Conservation (phyloP, 768 basidiomycete genomes). For the Inosperma sp. region DNA sequence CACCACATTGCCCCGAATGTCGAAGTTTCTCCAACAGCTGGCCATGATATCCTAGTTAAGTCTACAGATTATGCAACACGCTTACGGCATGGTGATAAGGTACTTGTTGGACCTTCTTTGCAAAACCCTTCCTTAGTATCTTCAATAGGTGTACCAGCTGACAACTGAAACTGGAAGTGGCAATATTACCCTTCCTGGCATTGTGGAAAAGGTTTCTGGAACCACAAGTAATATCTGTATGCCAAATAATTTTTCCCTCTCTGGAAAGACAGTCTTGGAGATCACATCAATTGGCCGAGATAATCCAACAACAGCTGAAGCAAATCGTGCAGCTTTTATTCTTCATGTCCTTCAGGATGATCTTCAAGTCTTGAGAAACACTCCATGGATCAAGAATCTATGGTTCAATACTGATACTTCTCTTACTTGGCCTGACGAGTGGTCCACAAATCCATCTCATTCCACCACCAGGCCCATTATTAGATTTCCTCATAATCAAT, state of each 20-base stretch:
- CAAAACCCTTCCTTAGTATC: not conserved
- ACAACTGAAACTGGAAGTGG: slow-evolving; percentile 25
- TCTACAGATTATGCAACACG: not conserved
- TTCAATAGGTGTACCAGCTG: slow-evolving; percentile 32
- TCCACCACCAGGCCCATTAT: slow-evolving; percentile 10
- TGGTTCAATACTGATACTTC: slow-evolving; percentile 34
- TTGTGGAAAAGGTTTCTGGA: slow-evolving; percentile 41
- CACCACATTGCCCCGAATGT: slow-evolving; percentile 43
- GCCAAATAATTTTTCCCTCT: slow-evolving; percentile 15
- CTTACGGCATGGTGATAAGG: not conserved
- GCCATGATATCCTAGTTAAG: not conserved
- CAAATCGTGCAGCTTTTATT: slow-evolving; percentile 37
- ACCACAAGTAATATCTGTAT: slow-evolving; percentile 26
- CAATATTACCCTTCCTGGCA: slow-evolving; percentile 40
- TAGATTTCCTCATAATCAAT: too few species aligned
- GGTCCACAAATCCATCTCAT: too few species aligned
- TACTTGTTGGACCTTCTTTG: not conserved
- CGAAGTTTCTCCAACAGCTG: too few species aligned
- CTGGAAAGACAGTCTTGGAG: slow-evolving; percentile 31
- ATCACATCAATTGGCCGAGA: slow-evolving; percentile 53
- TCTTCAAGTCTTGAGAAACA: slow-evolving; percentile 32
- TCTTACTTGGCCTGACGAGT: slow-evolving; percentile 40
- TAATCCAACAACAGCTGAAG: slow-evolving; percentile 56
- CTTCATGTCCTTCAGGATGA: slow-evolving; percentile 42
- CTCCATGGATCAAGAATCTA: slow-evolving; percentile 48